Evolutionary conservation across 169 alveolate genomes (phyloP), one percentile per base, ranked within the genome.

Genomic region (Babesia caballi): DNA sequence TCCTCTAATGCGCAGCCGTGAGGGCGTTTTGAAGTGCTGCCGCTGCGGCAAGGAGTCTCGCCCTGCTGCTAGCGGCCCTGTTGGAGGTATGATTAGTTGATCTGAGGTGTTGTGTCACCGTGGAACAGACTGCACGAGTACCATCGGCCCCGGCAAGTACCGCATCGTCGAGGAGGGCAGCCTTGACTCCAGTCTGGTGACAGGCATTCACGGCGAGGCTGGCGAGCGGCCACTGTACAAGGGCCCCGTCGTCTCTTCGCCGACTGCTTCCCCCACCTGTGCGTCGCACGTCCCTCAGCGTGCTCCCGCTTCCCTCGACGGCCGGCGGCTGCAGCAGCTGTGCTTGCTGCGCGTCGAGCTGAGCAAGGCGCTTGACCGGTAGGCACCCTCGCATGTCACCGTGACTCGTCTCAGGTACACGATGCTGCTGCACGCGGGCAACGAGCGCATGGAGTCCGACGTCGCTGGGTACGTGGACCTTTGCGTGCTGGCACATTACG

Each of bases 1-100:
- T n/a, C 88, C 88, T 30, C 52, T 81, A 36, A 81, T 81, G 88
- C 78, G 88, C 35, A 67, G 78, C 52, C 42, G 46, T 32, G 75
- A 58, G 11, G 84, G 84, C 36, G 42, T 36, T 12, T 46, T 73
- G 25, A 33, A 49, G 28, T 81, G 88, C 38, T 69, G 88, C 51
- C 56, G 69, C 23, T 81, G 88, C 66, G 25, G 42, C 30, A 33
- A 23, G 11, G 66, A 46, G 57, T 17, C 19, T 4, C 46, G 69
- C 30, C 27, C 12, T 46, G 30, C 53, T 12, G 6, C 25, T 21
- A 8, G 19, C 27, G 9, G 50, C 21, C 0, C 50, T 2, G 46
- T 2, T 3, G 6, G 44, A 12, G 14, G 2, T 0, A 17, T 38
- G 44, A 1, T 12, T 38, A 8, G 14, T 5, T 38, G 44, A 38